Evolutionary conservation across 1,139 yeast genomes (phyloP).

Genomic region (Ogataea hybrid): DNA sequence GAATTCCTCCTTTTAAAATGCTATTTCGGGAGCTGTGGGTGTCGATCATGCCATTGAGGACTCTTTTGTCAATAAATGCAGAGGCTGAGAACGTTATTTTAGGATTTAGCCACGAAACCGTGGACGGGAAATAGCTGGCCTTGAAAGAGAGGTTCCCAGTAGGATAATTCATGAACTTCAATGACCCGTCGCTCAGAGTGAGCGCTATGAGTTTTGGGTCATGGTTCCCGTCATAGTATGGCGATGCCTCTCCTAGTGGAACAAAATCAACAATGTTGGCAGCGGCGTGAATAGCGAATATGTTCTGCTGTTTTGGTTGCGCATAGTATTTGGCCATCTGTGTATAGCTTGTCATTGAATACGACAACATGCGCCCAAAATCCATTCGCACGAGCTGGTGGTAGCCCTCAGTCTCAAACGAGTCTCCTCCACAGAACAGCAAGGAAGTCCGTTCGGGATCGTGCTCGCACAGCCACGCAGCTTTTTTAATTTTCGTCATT

Average conservation of each 20-base stretch:
- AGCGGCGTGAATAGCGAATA: slow-evolving; percentile 48
- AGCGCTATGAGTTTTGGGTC: slow-evolving; percentile 62
- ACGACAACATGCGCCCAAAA: slow-evolving; percentile 78
- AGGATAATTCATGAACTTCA: slow-evolving; percentile 52
- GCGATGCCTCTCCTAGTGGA: slow-evolving; percentile 54
- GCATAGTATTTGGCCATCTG: slow-evolving; percentile 78
- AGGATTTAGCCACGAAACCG: slow-evolving; percentile 76
- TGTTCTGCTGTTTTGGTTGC: slow-evolving; percentile 56
- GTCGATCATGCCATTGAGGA: slow-evolving; percentile 26
- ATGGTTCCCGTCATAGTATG: slow-evolving; percentile 69
- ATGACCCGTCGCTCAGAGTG: slow-evolving; percentile 56
- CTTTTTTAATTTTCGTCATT: slow-evolving; percentile 42
- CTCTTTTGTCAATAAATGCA: slow-evolving; percentile 39
- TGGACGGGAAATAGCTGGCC: slow-evolving; percentile 70
- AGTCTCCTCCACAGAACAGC: slow-evolving; percentile 68
- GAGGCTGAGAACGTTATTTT: slow-evolving; percentile 59
- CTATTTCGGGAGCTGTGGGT: slow-evolving; percentile 33
- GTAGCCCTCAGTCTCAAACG: slow-evolving; percentile 40
- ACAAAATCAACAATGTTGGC: slow-evolving; percentile 45
- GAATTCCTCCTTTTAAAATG: slow-evolving; percentile 76
- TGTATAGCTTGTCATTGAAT: slow-evolving; percentile 77
- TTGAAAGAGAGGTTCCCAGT: slow-evolving; percentile 54
- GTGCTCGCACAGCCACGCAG: slow-evolving; percentile 71
- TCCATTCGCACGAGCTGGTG: slow-evolving; percentile 65
- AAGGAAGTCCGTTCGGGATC: slow-evolving; percentile 81